A percentile compares a stretch with the other conserved stretches of the same genome.
These are phyloP conservation scores for Cladosporium oxysporum DNA, from an alignment of 2,329 filamentous ascomycete species.

Conservation along the genomic window DNA sequence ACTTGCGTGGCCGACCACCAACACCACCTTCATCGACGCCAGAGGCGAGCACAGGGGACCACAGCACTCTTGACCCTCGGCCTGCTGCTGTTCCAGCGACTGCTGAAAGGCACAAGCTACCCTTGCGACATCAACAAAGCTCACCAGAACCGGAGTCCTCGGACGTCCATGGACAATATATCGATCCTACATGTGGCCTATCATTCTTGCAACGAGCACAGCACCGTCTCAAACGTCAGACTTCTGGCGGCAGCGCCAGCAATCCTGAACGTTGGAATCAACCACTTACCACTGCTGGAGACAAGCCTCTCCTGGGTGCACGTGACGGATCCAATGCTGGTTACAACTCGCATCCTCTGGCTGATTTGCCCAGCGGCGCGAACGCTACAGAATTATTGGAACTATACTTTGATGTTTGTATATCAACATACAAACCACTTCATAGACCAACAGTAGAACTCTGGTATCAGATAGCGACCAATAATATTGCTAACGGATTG, in stretches of 20 bases:
- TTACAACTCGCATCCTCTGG: neutral
- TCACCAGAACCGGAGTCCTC: conserved; percentile 52
- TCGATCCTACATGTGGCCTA: conserved; percentile 55
- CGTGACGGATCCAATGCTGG: conserved; percentile 20
- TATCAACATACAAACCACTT: conserved; percentile 61
- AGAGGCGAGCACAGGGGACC: conserved; percentile 5
- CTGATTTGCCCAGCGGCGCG: conserved; percentile 35
- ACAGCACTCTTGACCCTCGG: neutral
- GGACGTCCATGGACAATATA: conserved; percentile 57
- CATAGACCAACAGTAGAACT: conserved; percentile 55
- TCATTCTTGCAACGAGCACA: conserved; percentile 66
- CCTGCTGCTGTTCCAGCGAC: neutral
- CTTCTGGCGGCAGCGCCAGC: conserved; percentile 21
- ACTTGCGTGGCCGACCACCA: conserved; percentile 47
- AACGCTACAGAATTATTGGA: conserved; percentile 49
- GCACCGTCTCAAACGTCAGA: conserved; percentile 56
- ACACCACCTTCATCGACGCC: conserved; percentile 38
- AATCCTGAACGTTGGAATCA: conserved; percentile 34
- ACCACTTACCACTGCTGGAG: conserved; percentile 52
- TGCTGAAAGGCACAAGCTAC: neutral
- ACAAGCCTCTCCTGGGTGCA: conserved; percentile 48
- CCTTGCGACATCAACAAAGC: conserved; percentile 7
- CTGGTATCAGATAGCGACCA: conserved; percentile 40
- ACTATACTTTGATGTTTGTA: conserved; percentile 62
- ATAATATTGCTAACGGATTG: conserved; percentile 34